Percentiles rank a stretch among this genome's conserved stretches.
These are phyloP conservation scores for Polygonum maritimum DNA, from an alignment of 148 eudicot species.

Conservation along the genomic window DNA sequence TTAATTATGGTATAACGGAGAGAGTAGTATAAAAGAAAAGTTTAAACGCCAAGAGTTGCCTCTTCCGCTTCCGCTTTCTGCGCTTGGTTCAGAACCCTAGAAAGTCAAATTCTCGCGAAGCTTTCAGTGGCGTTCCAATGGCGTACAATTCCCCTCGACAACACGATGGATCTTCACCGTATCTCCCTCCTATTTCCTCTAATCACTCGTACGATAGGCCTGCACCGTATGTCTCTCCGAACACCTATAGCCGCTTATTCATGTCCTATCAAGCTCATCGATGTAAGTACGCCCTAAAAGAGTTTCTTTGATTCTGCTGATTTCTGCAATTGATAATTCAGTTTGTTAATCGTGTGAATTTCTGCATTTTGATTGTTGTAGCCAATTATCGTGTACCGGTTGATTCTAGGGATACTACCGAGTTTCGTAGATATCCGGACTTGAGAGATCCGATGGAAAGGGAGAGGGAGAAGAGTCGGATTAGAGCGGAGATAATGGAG, in stretches of 20 bases:
- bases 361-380: slow-evolving; percentile 11
- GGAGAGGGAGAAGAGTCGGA: slow-evolving; percentile 52
- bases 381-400: slow-evolving; percentile 8
- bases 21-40: too few relatives aligned
- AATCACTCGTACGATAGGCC: neutral
- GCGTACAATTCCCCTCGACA: neutral
- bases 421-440: slow-evolving; percentile 8
- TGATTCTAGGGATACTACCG: neutral
- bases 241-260: neutral
- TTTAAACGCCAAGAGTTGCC: too few relatives aligned
- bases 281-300: slow-evolving; percentile 1
- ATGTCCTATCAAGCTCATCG: neutral
- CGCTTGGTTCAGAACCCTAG: neutral
- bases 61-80: neutral
- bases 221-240: neutral
- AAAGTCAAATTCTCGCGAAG: neutral
- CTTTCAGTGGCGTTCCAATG: neutral
- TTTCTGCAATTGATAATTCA: neutral
- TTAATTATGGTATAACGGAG: too few relatives aligned
- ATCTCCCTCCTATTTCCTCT: neutral
- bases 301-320: neutral
- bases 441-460: slow-evolving; percentile 21
- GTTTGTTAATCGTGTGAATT: neutral
- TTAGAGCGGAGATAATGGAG: slow-evolving; percentile 45
- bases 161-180: neutral